phyloP scores from a whole-genome alignment of 805 yeast genomes.

The Candida michaelii region DNA sequence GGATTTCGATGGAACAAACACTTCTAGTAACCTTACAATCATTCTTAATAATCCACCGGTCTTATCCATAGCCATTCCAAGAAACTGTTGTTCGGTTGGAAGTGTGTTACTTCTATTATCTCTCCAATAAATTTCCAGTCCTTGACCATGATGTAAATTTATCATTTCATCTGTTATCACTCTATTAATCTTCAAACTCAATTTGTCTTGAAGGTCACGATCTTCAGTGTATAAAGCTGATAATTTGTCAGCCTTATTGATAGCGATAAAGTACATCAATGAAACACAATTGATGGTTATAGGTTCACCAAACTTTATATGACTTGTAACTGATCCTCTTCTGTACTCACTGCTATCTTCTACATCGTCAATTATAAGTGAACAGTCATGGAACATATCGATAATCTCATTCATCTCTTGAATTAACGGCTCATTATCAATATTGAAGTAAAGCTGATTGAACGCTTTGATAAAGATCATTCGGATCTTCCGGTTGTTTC shows the following conservation, averaged over 20 bases:
- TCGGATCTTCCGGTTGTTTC: slow-evolving; percentile 33
- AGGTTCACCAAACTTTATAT: slow-evolving; percentile 72
- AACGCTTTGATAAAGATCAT: slow-evolving; percentile 31
- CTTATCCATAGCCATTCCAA: slow-evolving; percentile 77
- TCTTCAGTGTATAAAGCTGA: slow-evolving; percentile 17
- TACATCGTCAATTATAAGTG: slow-evolving; percentile 70
- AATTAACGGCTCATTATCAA: slow-evolving; percentile 23
- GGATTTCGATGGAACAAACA: slow-evolving; percentile 11
- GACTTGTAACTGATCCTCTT: slow-evolving; percentile 80
- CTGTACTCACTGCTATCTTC: slow-evolving; percentile 75
- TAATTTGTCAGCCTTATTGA: slow-evolving; percentile 43
- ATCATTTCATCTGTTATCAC: slow-evolving; percentile 72
- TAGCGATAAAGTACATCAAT: slow-evolving; percentile 74
- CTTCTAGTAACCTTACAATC: slow-evolving; percentile 63
- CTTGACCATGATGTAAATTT: slow-evolving; percentile 86
- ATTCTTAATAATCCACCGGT: slow-evolving; percentile 88
- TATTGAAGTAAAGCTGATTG: slow-evolving; percentile 32
- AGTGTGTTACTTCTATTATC: slow-evolving; percentile 9
- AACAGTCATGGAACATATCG: slow-evolving; percentile 35
- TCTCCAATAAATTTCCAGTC: slow-evolving; percentile 86
- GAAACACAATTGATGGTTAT: slow-evolving; percentile 81
- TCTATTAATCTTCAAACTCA: slow-evolving; percentile 24
- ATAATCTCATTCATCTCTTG: slow-evolving; percentile 28
- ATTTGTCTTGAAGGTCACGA: neutral
- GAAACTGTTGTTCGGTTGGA: slow-evolving; percentile 48